A percentile compares a stretch with the other conserved stretches of the same genome.
phyloP scores from a whole-genome alignment of 2,329 filamentous ascomycete species.

The Aspergillus sp. region DNA sequence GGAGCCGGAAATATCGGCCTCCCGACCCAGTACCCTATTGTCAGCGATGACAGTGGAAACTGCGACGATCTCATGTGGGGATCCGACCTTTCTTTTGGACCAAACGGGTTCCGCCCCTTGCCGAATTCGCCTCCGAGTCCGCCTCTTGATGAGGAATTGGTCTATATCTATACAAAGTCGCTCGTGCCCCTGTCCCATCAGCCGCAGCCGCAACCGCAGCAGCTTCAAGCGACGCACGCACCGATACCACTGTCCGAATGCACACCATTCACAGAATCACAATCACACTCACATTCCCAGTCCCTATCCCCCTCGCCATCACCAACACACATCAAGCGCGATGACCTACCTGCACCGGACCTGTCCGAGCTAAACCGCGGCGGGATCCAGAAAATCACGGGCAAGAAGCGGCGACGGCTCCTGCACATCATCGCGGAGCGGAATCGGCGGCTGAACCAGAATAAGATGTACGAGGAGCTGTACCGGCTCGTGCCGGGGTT shows the following conservation, averaged over 20 bases:
- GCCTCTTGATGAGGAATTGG: neutral
- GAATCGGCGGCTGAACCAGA: constrained; percentile 16
- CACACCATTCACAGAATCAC: neutral
- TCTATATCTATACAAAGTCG: neutral
- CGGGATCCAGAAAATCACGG: constrained; percentile 9
- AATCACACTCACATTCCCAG: neutral
- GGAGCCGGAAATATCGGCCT: neutral
- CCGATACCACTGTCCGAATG: neutral
- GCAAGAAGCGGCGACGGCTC: constrained; percentile 13
- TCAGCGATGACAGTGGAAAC: neutral
- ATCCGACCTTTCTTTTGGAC: constrained; percentile 15
- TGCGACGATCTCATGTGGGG: constrained; percentile 7
- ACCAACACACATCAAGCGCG: neutral
- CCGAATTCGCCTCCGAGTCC: neutral
- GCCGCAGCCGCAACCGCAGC: too few species aligned
- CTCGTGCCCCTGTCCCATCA: neutral
- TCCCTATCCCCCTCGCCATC: neutral
- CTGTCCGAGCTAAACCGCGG: neutral
- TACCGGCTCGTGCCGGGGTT: constrained; percentile 12
- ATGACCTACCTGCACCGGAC: neutral
- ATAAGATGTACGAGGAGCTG: constrained; percentile 17
- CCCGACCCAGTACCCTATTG: neutral
- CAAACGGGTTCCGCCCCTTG: constrained; percentile 7
- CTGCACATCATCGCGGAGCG: constrained; percentile 19
- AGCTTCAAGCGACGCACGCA: neutral